Conservation (phyloP, 257 asterid species). For the Solanum virginianum region DNA sequence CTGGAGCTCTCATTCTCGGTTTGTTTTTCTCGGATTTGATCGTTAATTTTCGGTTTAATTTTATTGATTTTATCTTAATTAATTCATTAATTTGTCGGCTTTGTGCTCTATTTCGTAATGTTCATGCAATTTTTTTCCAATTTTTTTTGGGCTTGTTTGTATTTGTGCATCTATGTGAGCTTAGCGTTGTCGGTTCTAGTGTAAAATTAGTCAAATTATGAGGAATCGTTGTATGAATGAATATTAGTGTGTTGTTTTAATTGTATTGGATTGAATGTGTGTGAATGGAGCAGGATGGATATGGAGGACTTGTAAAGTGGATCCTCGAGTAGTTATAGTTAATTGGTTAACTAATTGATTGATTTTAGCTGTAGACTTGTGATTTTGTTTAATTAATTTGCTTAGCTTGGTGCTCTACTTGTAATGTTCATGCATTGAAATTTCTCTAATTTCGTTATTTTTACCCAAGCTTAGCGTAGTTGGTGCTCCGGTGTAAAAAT, state of each 20-base stretch:
- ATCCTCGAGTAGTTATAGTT: background rate
- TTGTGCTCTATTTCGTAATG: background rate
- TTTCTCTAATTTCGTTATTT: background rate
- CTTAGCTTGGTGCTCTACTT: background rate
- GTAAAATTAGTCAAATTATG: background rate
- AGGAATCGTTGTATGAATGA: background rate
- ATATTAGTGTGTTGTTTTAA: background rate
- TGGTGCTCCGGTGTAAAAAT: background rate
- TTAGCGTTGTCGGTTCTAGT: background rate
- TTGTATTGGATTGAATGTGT: background rate
- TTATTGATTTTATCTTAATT: background rate
- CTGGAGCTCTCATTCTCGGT: conserved; percentile 4
- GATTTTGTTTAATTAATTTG: background rate
- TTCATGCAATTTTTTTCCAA: background rate
- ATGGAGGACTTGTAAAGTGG: conserved; percentile 2
- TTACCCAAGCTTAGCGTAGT: background rate
- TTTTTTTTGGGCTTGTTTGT: background rate
- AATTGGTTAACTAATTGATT: background rate
- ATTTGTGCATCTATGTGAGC: background rate
- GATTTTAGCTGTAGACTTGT: background rate
- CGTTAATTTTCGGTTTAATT: background rate
- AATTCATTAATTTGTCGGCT: background rate
- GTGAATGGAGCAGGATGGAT: background rate
- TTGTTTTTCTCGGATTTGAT: background rate
- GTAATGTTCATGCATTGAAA: background rate